Conservation (phyloP, 345 rosid species). For the Balakata baccata region DNA sequence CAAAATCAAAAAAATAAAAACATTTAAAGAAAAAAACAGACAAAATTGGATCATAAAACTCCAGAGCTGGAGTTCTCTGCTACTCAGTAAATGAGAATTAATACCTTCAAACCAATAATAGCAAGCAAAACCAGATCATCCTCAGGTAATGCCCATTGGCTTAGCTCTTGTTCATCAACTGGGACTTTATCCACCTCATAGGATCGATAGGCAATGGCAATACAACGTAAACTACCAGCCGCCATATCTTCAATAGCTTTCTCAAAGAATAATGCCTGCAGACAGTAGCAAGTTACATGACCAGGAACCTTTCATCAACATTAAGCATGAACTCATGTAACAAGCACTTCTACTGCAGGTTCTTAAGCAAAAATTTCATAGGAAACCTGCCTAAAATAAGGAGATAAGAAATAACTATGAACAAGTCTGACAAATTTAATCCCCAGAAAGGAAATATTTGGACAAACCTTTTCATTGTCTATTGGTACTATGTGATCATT, state of each 20-base stretch:
- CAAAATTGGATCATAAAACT: background rate
- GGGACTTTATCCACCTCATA: conserved; percentile 63
- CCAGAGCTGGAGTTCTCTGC: background rate
- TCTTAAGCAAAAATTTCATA: background rate
- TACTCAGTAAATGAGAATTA: background rate
- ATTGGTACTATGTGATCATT: conserved; percentile 52
- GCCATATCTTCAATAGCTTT: conserved; percentile 90
- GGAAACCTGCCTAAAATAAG: background rate
- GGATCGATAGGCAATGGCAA: conserved; percentile 84
- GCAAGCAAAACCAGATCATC: conserved; percentile 85
- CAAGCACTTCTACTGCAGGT: background rate
- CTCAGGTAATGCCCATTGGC: conserved; percentile 78
- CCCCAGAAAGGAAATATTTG: background rate
- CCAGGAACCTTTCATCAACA: background rate
- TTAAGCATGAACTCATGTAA: background rate
- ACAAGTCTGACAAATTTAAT: background rate
- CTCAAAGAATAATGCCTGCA: conserved; percentile 60
- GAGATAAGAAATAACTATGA: background rate
- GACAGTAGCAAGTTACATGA: background rate
- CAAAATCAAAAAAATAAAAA: too few relatives aligned
- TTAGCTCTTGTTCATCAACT: conserved; percentile 42
- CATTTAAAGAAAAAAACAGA: too few relatives aligned
- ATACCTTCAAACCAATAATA: conserved; percentile 89
- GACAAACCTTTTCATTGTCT: conserved; percentile 58
- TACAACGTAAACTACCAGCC: conserved; percentile 79